These are phyloP conservation scores for Sorghum bicolor DNA, from an alignment of 176 grass and related monocot species.

Conservation along the genomic window DNA sequence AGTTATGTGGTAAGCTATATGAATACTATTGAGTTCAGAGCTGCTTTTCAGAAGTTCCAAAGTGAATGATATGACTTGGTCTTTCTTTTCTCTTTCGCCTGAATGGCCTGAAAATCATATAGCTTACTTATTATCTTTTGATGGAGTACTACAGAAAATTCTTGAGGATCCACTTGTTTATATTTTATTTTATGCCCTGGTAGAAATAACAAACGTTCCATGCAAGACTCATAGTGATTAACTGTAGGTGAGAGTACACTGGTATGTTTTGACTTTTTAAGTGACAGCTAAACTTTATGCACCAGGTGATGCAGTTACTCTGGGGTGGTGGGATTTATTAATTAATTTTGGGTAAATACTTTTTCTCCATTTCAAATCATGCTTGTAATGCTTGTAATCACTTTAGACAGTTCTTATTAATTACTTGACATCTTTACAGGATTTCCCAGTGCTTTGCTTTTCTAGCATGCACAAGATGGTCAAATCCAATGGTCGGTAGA, in stretches of 20 bases:
- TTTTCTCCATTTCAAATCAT: conserved; percentile 20
- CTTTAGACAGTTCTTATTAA: conserved; percentile 17
- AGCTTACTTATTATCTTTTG: background rate
- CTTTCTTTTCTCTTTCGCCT: background rate
- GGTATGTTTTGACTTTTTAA: conserved; percentile 9
- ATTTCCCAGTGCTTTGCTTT: conserved; percentile 75
- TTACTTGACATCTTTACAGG: conserved; percentile 35
- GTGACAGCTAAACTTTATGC: conserved; percentile 25
- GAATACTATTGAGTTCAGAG: background rate
- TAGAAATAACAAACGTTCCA: conserved; percentile 10
- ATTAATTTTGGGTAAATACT: conserved; percentile 75
- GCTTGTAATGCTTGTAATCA: background rate
- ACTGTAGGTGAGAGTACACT: background rate
- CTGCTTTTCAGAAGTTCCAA: conserved; percentile 2
- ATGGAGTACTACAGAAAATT: background rate
- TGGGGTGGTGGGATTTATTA: conserved; percentile 87
- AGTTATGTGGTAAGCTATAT: conserved; percentile 62
- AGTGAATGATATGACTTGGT: background rate
- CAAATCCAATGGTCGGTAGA: conserved; percentile 62
- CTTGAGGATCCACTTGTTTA: conserved; percentile 8
- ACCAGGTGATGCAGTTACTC: conserved; percentile 59
- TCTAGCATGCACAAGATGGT: conserved; percentile 70
- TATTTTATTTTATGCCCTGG: conserved; percentile 12
- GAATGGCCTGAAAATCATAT: conserved; percentile 10
- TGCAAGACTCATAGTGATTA: background rate